Evolutionary conservation across 768 basidiomycete species (phyloP), one percentile per base, ranked within the genome.

Genomic region (Boletus fagicola): DNA sequence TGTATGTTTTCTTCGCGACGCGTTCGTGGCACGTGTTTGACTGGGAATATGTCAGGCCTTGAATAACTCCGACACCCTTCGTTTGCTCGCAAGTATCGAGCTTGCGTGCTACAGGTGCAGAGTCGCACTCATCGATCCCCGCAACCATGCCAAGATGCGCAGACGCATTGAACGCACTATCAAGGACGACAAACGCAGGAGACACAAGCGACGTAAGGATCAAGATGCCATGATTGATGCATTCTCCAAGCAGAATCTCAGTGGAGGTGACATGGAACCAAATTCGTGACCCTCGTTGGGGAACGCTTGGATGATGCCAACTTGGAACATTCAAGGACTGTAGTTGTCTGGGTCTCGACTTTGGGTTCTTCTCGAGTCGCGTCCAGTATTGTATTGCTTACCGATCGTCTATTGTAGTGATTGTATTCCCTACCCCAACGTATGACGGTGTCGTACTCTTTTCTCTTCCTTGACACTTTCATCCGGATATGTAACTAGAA

Each of bases 141-240:
- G 83, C 33, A 70, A 76, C 43, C 87, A 88, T 63, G 74, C 72
- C 64, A 87, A 86, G 65, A 73, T 78, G 30, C 83, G 90, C 48
- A 82, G 88, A 64, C 83, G 85, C 64, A 83, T 92, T 51, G 87
- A 92, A 62, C 81, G 87, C 33, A 75, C 87, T n/a, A 91, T 93
- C 68, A 91, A 89, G 69, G 91, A 93, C 47, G 91, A 93, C 75
- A 80, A 90, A 61, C 80, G 89, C 64, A 83, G 81, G 72, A 80
- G 91, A 62, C 91, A 93, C 72, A 88, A 81, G 65, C 80, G 90
- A 54, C 86, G 90, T 64, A 90, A 88, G 68, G 91, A 92, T 65
- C 88, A 91, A 65, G 91, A 93, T 53, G 78, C 86, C 26, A 84
- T 93, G 80, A 78, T 92, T 57, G 86, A 88, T 67, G 86, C 88